Evolutionary conservation across 805 yeast species (phyloP).

Genomic region (Kazachstania viticola): DNA sequence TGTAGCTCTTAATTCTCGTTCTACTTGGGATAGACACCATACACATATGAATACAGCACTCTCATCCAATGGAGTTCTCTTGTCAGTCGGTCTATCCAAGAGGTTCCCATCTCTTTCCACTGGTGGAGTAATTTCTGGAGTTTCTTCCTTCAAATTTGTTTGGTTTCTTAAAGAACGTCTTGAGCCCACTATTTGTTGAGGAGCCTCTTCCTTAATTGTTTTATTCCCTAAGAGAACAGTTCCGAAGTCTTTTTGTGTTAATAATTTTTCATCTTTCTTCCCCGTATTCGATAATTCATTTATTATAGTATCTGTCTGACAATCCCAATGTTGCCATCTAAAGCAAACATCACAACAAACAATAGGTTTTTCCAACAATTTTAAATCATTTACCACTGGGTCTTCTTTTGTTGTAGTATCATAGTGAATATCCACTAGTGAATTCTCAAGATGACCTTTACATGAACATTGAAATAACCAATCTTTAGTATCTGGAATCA

Average conservation of each 20-base stretch:
- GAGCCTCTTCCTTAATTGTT: conserved; percentile 11
- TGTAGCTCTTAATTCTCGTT: conserved; percentile 11
- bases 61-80: conserved; percentile 12
- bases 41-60: conserved; percentile 17
- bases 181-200: conserved; percentile 6
- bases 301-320: conserved; percentile 11
- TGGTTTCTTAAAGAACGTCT: background rate
- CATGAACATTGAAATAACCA: conserved; percentile 25
- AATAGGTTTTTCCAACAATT: conserved; percentile 12
- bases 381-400: conserved; percentile 7
- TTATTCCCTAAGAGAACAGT: conserved; percentile 13
- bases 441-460: conserved; percentile 2
- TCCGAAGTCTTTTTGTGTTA: conserved; percentile 12
- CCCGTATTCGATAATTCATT: conserved; percentile 8
- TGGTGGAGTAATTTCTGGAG: background rate
- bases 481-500: conserved; percentile 13
- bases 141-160: conserved; percentile 2
- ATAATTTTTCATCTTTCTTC: conserved; percentile 2
- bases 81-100: conserved; percentile 20
- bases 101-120: no score
- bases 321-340: conserved; percentile 27
- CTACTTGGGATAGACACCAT: conserved; percentile 15
- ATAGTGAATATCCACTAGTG: conserved; percentile 1
- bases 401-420: conserved; percentile 3
- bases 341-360: conserved; percentile 25